These are phyloP conservation scores for Eutrema yunnanense DNA, from an alignment of 345 rosid species.

Conservation along the genomic window DNA sequence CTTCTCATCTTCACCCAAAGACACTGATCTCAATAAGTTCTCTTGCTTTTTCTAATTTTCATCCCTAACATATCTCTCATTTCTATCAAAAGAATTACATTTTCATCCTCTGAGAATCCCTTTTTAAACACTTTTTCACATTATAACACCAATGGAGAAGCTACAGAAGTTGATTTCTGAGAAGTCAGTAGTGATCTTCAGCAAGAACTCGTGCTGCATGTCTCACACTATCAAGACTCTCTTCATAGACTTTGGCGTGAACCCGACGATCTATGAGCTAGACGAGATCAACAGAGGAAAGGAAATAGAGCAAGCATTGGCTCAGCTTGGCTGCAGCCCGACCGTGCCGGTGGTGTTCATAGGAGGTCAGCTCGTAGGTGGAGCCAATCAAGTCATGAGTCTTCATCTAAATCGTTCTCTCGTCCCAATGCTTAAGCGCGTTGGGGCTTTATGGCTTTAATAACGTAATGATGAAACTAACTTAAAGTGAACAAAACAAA, in stretches of 20 bases:
- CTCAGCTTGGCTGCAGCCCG: constrained; percentile 56
- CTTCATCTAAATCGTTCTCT: constrained; percentile 66
- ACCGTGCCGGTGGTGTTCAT: constrained; percentile 66
- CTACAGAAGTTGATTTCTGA: constrained; percentile 44
- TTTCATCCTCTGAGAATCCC: not conserved
- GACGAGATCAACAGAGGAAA: constrained; percentile 54
- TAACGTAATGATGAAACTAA: not conserved
- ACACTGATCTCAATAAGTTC: not conserved
- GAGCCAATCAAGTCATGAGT: constrained; percentile 70
- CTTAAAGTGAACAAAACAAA: not conserved
- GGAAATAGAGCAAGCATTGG: constrained; percentile 65
- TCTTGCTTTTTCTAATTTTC: not conserved
- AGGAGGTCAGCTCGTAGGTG: constrained; percentile 70
- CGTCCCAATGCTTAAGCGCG: constrained; percentile 57
- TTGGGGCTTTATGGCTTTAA: constrained; percentile 69
- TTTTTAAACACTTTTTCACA: not conserved
- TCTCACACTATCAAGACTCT: constrained; percentile 64
- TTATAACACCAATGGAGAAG: constrained; percentile 41
- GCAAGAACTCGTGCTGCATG: constrained; percentile 67
- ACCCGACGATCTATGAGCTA: constrained; percentile 55
- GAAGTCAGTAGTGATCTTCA: constrained; percentile 80
- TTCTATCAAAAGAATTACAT: not conserved
- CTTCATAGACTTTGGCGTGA: constrained; percentile 60
- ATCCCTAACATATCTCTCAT: not conserved
- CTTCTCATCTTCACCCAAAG: not conserved